Evolutionary conservation across 345 rosid genomes (phyloP), one percentile per base, ranked within the genome.

Genomic region (Eucalyptus regnans): DNA sequence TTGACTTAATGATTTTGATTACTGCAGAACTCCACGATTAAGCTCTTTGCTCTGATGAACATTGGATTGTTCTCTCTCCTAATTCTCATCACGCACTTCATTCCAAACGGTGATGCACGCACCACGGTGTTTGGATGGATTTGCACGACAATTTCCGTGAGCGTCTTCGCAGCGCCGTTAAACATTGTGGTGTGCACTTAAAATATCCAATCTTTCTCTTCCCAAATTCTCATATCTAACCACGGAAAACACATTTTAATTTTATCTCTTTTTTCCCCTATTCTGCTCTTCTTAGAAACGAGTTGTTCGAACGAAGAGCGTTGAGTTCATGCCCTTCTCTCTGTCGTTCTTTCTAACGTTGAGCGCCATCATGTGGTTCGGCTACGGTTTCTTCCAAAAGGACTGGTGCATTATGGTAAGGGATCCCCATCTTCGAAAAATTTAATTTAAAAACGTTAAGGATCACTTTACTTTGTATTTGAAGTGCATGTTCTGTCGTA

Each of bases 251-350:
- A 27, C 83, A 76, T 76, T 20, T 76, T 76, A 23, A 60, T 29
- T 44, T 48, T 50, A 14, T 43, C 7, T 23, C 3, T 41, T 58
- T 46, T 88, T 22, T 44, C 2, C 2, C 31, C 25, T 43, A 18
- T 56, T 16, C 8, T 49, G 88, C 25, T 68, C 44, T 33, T 18
- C 31, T 11, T 29, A 96, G 98, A 95, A 95, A 85, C 94, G 91
- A 88, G 99, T 98, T 8, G 90, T 98, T 50, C 88, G 93, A 49
- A 98, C 99, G 25, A 94, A 89, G 50, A 98, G 99, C 68, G 99
- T 98, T 13, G 99, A 96, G 89, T 98, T 94, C 93, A 98, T 98
- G 99, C 99, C 99, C 5, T 94, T 98, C 88, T 90, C 91, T 88
- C 89, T 98, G 43, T 97, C 99, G 29, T 92, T 97, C 90, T 96